phyloP scores from a whole-genome alignment of 306 rosid genomes.

The Quercus robur region DNA sequence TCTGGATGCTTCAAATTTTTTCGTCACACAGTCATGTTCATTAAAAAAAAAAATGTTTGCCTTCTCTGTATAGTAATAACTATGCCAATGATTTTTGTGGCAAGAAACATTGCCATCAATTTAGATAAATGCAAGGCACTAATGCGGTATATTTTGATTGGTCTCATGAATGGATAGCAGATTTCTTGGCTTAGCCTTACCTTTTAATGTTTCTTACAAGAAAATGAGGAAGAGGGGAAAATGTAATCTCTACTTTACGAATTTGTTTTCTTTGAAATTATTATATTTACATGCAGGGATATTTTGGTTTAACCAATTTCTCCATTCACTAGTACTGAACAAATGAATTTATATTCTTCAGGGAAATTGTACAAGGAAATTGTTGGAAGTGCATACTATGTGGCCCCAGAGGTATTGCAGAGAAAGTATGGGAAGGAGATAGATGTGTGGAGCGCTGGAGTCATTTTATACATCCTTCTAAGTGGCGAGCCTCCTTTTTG shows the following conservation, averaged over 20 bases:
- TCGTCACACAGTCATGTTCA: not conserved
- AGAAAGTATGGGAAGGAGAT: slow-evolving; percentile 84
- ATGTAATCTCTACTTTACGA: not conserved
- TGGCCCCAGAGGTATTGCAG: slow-evolving; percentile 85
- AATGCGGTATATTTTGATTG: not conserved
- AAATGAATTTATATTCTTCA: slow-evolving; percentile 23
- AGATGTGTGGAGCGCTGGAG: slow-evolving; percentile 94
- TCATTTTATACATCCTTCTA: slow-evolving; percentile 82
- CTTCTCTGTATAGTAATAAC: not conserved
- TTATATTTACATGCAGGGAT: not conserved
- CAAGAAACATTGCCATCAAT: not conserved
- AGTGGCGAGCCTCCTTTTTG: slow-evolving; percentile 91
- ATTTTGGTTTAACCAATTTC: not conserved
- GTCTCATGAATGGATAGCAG: not conserved
- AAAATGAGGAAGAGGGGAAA: not conserved
- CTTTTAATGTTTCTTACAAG: not conserved
- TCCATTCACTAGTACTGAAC: not conserved
- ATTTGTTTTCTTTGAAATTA: not conserved
- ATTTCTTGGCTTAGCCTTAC: not conserved
- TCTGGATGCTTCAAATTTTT: no score
- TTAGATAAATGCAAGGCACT: not conserved
- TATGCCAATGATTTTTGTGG: not conserved
- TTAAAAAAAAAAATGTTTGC: not conserved
- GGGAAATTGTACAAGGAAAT: slow-evolving; percentile 63
- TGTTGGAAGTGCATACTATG: slow-evolving; percentile 87